Evolutionary conservation across 345 rosid genomes (phyloP), one percentile per base, ranked within the genome.

Genomic region (Murraya paniculata): DNA sequence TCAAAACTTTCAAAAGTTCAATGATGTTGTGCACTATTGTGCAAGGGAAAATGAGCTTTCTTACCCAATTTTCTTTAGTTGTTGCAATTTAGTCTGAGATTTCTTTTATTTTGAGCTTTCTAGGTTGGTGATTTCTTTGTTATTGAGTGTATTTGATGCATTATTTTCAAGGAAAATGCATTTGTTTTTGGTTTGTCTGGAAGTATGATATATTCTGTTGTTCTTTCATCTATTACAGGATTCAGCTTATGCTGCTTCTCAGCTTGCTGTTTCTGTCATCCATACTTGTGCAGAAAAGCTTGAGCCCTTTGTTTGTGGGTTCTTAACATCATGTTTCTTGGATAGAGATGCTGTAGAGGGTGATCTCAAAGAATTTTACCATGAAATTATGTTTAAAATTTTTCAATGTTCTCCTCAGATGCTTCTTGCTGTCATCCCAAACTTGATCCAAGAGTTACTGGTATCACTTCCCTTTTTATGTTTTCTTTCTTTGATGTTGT

Each of bases 231-330:
- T 78, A 71, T 72, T 73, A 60, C 89, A 90, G 97, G 90, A 79
- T 78, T 82, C 69, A 69, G 68, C 88, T 79, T 81, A 88, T 81
- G 87, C 87, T 77, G 86, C 93, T 85, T 83, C 85, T 80, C 87
- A 79, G 85, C 95, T 95, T 74, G 99, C 99, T 50, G 86, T 83
- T 81, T 90, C 95, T 78, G 87, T 95, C 80, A 89, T 93, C 82
- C 87, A 91, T 85, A 75, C 82, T 78, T 93, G 97, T 80, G 65
- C 84, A 73, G 88, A 87, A 84, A 88, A 79, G 73, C 92, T 95
- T 68, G 87, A 90, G 92, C 97, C 96, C 41, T 87, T 86, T 24
- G 78, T 93, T 85, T 86, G 91, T 86, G 86, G 90, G 71, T 92
- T 95, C 81, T 83, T 95, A 77, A 77, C 90, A 24, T 89, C 98